Conservation (phyloP, 192 early-diverging fungal species). For the Mortierella alpina region DNA sequence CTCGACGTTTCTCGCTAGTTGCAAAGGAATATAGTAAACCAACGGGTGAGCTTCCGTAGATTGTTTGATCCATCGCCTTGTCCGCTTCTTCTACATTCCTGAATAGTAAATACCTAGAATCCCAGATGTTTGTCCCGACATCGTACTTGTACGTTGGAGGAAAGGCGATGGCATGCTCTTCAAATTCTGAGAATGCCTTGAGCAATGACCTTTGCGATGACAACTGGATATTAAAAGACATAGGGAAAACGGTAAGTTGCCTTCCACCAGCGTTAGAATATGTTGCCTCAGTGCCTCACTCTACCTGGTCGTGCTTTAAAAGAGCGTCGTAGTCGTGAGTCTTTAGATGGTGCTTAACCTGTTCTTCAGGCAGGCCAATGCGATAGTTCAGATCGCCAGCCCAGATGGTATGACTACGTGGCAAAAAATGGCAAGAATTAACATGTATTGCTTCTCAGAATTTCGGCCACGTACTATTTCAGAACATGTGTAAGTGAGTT, state of each 20-base stretch:
- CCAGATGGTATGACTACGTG: conserved; percentile 83
- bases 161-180: conserved; percentile 84
- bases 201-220: conserved; percentile 67
- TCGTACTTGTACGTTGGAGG: conserved; percentile 95
- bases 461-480: no score
- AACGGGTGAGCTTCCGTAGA: neutral
- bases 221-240: conserved; percentile 56
- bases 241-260: neutral
- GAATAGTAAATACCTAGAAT: conserved; percentile 67
- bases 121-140: conserved; percentile 82
- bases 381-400: conserved; percentile 97
- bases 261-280: neutral
- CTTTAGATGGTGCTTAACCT: conserved; percentile 66
- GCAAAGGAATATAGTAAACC: neutral
- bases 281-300: neutral
- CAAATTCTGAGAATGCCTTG: conserved; percentile 86
- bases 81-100: neutral
- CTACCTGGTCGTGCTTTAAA: conserved; percentile 85
- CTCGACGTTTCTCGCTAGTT: conserved; percentile 77
- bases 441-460: neutral
- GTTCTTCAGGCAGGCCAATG: conserved; percentile 70
- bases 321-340: conserved; percentile 71
- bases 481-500: neutral
- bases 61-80: neutral
- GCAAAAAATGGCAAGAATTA: neutral